A percentile compares a stretch with the other conserved stretches of the same genome.
These are phyloP conservation scores for Exophiala sp. DNA, from an alignment of 2,329 filamentous ascomycete genomes.

Conservation along the genomic window DNA sequence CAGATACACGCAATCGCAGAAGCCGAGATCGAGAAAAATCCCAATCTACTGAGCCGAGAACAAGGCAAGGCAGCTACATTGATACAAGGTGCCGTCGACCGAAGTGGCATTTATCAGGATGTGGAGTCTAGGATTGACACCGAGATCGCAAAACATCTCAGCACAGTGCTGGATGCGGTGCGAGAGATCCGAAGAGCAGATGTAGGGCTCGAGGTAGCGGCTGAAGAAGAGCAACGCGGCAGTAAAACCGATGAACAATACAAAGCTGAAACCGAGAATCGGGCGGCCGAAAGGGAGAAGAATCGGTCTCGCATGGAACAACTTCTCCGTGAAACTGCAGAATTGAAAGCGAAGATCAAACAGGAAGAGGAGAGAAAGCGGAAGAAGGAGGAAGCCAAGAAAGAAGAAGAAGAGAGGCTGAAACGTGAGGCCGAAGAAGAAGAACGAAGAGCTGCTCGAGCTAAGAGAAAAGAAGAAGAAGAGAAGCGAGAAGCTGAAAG, in stretches of 20 bases:
- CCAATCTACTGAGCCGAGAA: conserved; percentile 59
- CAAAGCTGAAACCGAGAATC: conserved; percentile 50
- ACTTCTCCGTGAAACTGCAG: conserved; percentile 49
- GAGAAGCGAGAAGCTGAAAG: conserved; percentile 52
- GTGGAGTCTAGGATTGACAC: conserved; percentile 54
- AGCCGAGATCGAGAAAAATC: conserved; percentile 60
- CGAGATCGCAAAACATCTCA: conserved; percentile 54
- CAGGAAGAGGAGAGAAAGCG: conserved; percentile 38
- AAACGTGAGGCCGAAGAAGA: conserved; percentile 44
- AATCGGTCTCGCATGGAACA: conserved; percentile 44
- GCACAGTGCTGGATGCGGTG: conserved; percentile 52
- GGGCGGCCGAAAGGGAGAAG: conserved; percentile 51
- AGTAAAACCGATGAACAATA: conserved; percentile 61
- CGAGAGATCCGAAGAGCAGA: conserved; percentile 57
- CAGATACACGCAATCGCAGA: conserved; percentile 56
- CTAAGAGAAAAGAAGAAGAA: conserved; percentile 51
- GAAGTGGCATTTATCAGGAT: conserved; percentile 59
- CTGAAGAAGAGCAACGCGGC: conserved; percentile 53
- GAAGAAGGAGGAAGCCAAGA: conserved; percentile 38
- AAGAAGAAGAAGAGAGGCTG: conserved; percentile 42
- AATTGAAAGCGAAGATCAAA: conserved; percentile 45
- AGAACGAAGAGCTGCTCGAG: conserved; percentile 48
- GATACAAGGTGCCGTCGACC: conserved; percentile 62
- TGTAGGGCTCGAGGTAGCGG: conserved; percentile 54
- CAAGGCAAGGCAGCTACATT: conserved; percentile 60